Conservation (phyloP, 495 filamentous ascomycete genomes). For the Neurospora pannonica region DNA sequence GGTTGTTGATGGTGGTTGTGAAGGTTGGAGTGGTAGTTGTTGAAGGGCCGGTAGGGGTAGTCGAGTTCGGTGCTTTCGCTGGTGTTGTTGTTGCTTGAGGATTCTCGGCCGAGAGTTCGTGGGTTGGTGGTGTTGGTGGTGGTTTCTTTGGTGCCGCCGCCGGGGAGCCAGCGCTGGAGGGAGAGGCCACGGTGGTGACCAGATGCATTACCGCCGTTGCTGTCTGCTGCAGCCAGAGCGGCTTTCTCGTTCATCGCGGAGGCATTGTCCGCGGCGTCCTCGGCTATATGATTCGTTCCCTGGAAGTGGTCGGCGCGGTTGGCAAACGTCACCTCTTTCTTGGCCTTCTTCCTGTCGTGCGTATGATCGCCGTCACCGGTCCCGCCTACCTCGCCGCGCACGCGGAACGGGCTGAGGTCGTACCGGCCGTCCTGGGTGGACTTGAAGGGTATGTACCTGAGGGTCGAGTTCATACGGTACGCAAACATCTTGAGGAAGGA, state of each 20-base stretch:
- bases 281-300: conserved; percentile 5
- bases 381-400: conserved; percentile 46
- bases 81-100: conserved; percentile 2
- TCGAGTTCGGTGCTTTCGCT: conserved; percentile 10
- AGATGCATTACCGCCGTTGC: background rate
- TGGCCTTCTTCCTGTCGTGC: conserved; percentile 40
- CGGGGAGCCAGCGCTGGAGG: conserved; percentile 46
- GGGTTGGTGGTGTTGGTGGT: conserved; percentile 9
- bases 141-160: conserved; percentile 7
- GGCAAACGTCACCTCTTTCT: conserved; percentile 56
- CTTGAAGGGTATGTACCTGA: conserved; percentile 69
- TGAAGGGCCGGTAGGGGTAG: background rate
- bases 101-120: background rate
- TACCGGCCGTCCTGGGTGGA: conserved; percentile 59
- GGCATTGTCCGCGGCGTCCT: conserved; percentile 26
- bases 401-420: conserved; percentile 76
- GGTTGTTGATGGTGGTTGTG: background rate
- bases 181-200: conserved; percentile 27
- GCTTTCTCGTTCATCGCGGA: conserved; percentile 28
- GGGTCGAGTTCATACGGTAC: conserved; percentile 79
- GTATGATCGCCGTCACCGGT: conserved; percentile 21
- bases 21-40: background rate
- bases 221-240: conserved; percentile 6
- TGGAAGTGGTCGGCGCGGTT: conserved; percentile 15
- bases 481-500: conserved; percentile 83